Evolutionary conservation across 108 stramenopile species (phyloP).

Genomic region (Skeletonema menzelii): DNA sequence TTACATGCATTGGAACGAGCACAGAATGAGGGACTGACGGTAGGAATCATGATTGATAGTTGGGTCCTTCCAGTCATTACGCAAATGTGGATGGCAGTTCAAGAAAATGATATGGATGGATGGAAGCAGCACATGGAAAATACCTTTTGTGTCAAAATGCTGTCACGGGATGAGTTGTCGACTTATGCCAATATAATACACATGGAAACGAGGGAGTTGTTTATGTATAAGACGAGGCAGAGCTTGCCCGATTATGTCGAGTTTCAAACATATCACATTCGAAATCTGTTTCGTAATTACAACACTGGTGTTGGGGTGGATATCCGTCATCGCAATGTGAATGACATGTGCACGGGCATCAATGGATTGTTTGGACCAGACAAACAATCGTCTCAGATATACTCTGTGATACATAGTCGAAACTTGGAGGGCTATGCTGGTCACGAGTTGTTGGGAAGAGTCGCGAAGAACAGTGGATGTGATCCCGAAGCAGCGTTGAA

Average conservation of each 20-base stretch:
- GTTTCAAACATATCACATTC: slow-evolving; percentile 27
- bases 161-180: slow-evolving; percentile 4
- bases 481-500: slow-evolving; percentile 43
- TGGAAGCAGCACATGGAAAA: slow-evolving; percentile 26
- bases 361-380: slow-evolving; percentile 16
- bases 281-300: slow-evolving; percentile 34
- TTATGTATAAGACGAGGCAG: slow-evolving; percentile 7
- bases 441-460: not conserved
- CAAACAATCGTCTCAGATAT: not conserved
- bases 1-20: slow-evolving; percentile 44
- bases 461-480: slow-evolving; percentile 12
- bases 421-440: slow-evolving; percentile 9
- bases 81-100: slow-evolving; percentile 42
- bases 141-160: slow-evolving; percentile 36
- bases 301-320: slow-evolving; percentile 26
- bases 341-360: slow-evolving; percentile 16
- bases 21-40: slow-evolving; percentile 16
- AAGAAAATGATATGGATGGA: slow-evolving; percentile 1
- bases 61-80: slow-evolving; percentile 33
- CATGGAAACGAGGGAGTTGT: slow-evolving; percentile 28
- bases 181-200: slow-evolving; percentile 5
- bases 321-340: not conserved
- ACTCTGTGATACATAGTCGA: slow-evolving; percentile 21
- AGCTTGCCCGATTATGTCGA: slow-evolving; percentile 21
- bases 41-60: slow-evolving; percentile 24